These are phyloP conservation scores for Solanum corneliomulleri DNA, from an alignment of 257 asterid species.

Conservation along the genomic window DNA sequence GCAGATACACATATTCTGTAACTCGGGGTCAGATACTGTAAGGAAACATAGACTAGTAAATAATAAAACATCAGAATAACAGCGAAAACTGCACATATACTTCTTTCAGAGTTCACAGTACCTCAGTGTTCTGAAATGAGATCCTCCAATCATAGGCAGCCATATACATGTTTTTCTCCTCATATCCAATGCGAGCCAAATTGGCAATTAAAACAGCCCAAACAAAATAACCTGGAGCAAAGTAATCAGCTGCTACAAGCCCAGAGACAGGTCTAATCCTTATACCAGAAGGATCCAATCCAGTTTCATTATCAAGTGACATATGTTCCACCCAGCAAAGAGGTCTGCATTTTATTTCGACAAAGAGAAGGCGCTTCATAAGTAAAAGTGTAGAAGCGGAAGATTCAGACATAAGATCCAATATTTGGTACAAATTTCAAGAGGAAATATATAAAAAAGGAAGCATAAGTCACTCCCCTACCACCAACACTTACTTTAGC, in stretches of 20 bases:
- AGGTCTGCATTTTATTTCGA: slow-evolving; percentile 35
- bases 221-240: slow-evolving; percentile 77
- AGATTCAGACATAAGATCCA: background rate
- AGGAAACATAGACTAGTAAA: background rate
- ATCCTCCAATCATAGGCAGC: slow-evolving; percentile 92
- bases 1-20: background rate
- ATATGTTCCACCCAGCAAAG: slow-evolving; percentile 84
- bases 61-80: background rate
- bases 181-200: slow-evolving; percentile 82
- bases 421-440: background rate
- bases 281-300: slow-evolving; percentile 72
- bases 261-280: slow-evolving; percentile 78
- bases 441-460: background rate
- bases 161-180: slow-evolving; percentile 81
- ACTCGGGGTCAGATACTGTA: background rate
- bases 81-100: background rate
- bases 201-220: slow-evolving; percentile 83
- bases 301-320: slow-evolving; percentile 74
- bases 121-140: slow-evolving; percentile 82
- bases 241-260: slow-evolving; percentile 82
- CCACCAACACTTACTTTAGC: background rate
- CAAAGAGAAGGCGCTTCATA: background rate
- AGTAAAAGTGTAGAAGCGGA: background rate
- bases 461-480: background rate
- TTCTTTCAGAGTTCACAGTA: background rate